phyloP scores from a whole-genome alignment of 495 filamentous ascomycete species.

The Penicillium silybi region DNA sequence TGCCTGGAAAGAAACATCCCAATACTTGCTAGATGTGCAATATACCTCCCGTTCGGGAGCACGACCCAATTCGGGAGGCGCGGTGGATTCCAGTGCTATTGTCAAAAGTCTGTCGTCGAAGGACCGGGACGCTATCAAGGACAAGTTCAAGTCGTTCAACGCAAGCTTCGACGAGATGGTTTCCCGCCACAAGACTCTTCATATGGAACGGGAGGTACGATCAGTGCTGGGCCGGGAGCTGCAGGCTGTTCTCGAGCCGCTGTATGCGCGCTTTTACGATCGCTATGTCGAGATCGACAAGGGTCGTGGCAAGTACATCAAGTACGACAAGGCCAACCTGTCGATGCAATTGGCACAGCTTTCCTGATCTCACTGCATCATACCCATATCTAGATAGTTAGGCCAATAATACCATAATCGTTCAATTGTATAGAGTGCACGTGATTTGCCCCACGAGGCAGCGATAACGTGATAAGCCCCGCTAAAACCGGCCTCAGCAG shows the following conservation, averaged over 20 bases:
- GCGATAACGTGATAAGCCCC: slow-evolving; percentile 47
- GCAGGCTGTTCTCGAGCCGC: slow-evolving; percentile 82
- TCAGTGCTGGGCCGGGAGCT: slow-evolving; percentile 74
- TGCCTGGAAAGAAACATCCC: slow-evolving; percentile 81
- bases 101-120: slow-evolving; percentile 78
- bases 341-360: slow-evolving; percentile 45
- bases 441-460: slow-evolving; percentile 15
- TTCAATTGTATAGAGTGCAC: slow-evolving; percentile 5
- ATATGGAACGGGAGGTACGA: slow-evolving; percentile 86
- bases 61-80: slow-evolving; percentile 64
- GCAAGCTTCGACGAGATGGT: slow-evolving; percentile 84
- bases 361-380: slow-evolving; percentile 8
- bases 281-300: slow-evolving; percentile 97
- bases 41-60: slow-evolving; percentile 67
- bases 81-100: slow-evolving; percentile 72
- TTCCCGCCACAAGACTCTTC: slow-evolving; percentile 68
- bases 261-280: slow-evolving; percentile 95
- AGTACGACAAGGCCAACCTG: slow-evolving; percentile 77
- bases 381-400: background rate
- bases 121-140: slow-evolving; percentile 93
- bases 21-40: slow-evolving; percentile 83
- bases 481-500: slow-evolving; percentile 19
- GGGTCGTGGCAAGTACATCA: slow-evolving; percentile 94
- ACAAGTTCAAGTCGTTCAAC: slow-evolving; percentile 94
- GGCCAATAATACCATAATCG: slow-evolving; percentile 9